Evolutionary conservation across 148 eudicot genomes (phyloP).

Genomic region (Chenopodium formosanum): DNA sequence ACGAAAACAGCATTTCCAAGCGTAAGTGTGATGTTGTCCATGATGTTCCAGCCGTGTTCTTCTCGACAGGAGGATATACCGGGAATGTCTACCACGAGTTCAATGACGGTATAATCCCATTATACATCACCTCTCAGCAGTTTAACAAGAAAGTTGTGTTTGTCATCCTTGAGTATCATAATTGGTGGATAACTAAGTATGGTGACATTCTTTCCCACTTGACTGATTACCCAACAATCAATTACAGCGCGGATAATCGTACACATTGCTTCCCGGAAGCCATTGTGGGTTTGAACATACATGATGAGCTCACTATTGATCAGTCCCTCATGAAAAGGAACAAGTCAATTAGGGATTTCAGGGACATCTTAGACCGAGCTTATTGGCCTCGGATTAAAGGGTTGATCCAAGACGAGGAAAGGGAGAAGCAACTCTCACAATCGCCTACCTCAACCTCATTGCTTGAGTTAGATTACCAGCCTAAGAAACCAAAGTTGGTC

Average conservation of each 20-base stretch:
- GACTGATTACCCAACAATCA: slow-evolving; percentile 61
- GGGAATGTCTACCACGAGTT: slow-evolving; percentile 91
- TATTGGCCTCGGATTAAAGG: slow-evolving; percentile 67
- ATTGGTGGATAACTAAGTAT: slow-evolving; percentile 91
- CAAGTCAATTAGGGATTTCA: slow-evolving; percentile 59
- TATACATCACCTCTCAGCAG: slow-evolving; percentile 83
- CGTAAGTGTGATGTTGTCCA: slow-evolving; percentile 68
- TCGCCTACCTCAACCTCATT: slow-evolving; percentile 16
- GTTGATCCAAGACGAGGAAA: slow-evolving; percentile 57
- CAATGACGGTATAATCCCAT: slow-evolving; percentile 83
- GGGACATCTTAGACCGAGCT: slow-evolving; percentile 58
- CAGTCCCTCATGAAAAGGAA: slow-evolving; percentile 47
- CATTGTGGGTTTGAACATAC: slow-evolving; percentile 73
- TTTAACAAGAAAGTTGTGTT: slow-evolving; percentile 80
- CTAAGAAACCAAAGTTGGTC: slow-evolving; percentile 57
- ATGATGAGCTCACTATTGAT: slow-evolving; percentile 75
- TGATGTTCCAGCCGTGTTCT: slow-evolving; percentile 84
- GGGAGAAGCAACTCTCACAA: slow-evolving; percentile 26
- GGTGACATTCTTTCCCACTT: slow-evolving; percentile 60
- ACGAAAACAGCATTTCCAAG: slow-evolving; percentile 10
- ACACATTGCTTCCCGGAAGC: slow-evolving; percentile 88
- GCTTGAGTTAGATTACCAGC: slow-evolving; percentile 18
- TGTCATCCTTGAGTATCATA: slow-evolving; percentile 76
- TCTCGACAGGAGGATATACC: slow-evolving; percentile 91
- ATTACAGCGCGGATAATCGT: slow-evolving; percentile 52